Base-by-base conservation (phyloP, 345 rosid species). In the Diplotaxis tenuifolia region DNA sequence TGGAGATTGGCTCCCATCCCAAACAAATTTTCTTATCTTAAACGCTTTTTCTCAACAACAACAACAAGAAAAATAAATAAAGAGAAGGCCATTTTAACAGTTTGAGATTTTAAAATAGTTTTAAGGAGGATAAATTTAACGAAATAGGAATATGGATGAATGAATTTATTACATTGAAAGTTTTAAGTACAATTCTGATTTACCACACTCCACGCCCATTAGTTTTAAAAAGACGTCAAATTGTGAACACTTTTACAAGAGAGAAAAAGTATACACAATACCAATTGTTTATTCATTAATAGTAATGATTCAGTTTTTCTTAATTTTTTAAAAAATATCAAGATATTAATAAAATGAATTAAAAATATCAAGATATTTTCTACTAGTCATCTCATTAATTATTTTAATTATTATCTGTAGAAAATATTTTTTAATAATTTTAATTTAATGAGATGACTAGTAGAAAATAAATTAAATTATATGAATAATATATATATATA, bases 1-100 rank as follows among this genome's bases (percentile, higher is more conserved):
- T 25, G 79, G 75, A 70, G 71, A 70, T 63, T 70, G 79, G 79
- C 79, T 70, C 71, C 19, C 75, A 76, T 76, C 79, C 79, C 79
- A 63, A 76, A 63, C 75, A 70, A 63, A 7, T n/a, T 68, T 75
- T 75, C 74, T 68, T 70, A 63, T 69, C 66, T 69, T 69, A 31
- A 70, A 69, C 36, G n/a, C 42, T 5, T 31, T 62, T 63, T 22
- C 5, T 59, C 19, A 27, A 54, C 3, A 4, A 65, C 25, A 29
- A 4, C 19, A 31, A 32, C 6, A 20, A 2, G 6, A 10, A 2
- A 36, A 36, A n/a, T n/a, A n/a, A 36, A 36, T 10, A 36, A 36
- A 36, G 42, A 14, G n/a, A 1, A 58, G 15, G 57, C 59, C 25
- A 42, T 52, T 61, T 67, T 32, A 62, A 54, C 29, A 59, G 53